A percentile compares a stretch with the other conserved stretches of the same genome.
Evolutionary conservation across 768 basidiomycete species (phyloP).

Genomic region (Pleurotus giganteus): DNA sequence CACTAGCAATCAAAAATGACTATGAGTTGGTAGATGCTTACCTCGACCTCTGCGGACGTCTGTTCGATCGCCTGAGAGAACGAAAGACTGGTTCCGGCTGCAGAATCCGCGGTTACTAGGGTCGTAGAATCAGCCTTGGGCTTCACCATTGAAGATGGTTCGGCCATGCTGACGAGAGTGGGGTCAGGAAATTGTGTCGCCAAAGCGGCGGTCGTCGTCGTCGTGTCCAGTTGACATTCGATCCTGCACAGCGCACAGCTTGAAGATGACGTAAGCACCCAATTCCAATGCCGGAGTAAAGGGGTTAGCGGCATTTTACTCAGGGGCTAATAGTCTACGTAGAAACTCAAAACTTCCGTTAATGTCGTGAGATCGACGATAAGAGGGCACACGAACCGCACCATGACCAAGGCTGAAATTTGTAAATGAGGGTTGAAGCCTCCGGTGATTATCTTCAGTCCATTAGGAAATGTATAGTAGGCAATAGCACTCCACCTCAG

Average conservation of each 20-base stretch:
- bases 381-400: too few species aligned
- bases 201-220: slow-evolving; percentile 1
- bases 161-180: slow-evolving; percentile 30
- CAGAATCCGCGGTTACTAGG: slow-evolving; percentile 44
- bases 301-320: too few species aligned
- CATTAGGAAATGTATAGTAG: too few species aligned
- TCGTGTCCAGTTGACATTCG: not conserved
- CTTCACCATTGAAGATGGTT: slow-evolving; percentile 33
- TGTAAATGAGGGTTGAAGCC: too few species aligned
- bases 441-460: too few species aligned
- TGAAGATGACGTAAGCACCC: slow-evolving; percentile 1
- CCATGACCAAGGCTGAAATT: too few species aligned
- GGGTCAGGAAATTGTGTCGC: slow-evolving; percentile 3
- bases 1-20: not conserved
- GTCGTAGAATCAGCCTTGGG: slow-evolving; percentile 50
- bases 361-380: too few species aligned
- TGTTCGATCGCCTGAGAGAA: slow-evolving; percentile 40
- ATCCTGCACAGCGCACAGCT: not conserved
- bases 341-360: too few species aligned
- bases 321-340: slow-evolving; percentile 1
- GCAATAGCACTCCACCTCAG: too few species aligned
- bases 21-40: slow-evolving; percentile 18
- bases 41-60: slow-evolving; percentile 37
- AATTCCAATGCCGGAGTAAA: not conserved
- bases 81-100: slow-evolving; percentile 44